A percentile compares a stretch with the other conserved stretches of the same genome.
phyloP scores from a whole-genome alignment of 768 basidiomycete genomes.

The Tremella mesenterica region DNA sequence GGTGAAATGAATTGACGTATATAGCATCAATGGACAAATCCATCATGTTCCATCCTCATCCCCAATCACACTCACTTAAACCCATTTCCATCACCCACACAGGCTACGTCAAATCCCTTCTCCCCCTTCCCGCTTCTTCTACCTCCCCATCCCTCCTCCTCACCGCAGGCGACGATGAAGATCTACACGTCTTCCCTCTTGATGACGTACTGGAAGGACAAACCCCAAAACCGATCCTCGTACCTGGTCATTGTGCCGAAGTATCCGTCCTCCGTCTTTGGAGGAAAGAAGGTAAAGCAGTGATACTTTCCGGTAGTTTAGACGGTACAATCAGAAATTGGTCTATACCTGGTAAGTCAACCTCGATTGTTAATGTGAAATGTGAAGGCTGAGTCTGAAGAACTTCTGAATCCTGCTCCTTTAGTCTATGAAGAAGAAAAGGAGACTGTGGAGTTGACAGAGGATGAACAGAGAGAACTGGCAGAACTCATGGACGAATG shows the following conservation, averaged over 20 bases:
- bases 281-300: slow-evolving; percentile 53
- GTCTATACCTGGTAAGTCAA: slow-evolving; percentile 57
- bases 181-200: slow-evolving; percentile 70
- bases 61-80: not conserved
- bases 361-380: slow-evolving; percentile 31
- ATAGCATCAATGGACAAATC: slow-evolving; percentile 85
- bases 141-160: slow-evolving; percentile 55
- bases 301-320: slow-evolving; percentile 73
- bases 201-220: slow-evolving; percentile 53
- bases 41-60: slow-evolving; percentile 54
- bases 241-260: slow-evolving; percentile 87
- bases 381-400: slow-evolving; percentile 23
- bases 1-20: too few species aligned
- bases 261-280: slow-evolving; percentile 68
- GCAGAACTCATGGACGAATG: slow-evolving; percentile 57
- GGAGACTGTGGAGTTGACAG: slow-evolving; percentile 53
- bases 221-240: slow-evolving; percentile 15
- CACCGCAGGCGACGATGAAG: slow-evolving; percentile 69
- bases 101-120: slow-evolving; percentile 65
- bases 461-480: slow-evolving; percentile 82
- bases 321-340: slow-evolving; percentile 83
- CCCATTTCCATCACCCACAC: slow-evolving; percentile 45
- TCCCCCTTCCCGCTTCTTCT: slow-evolving; percentile 52
- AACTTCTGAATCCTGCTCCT: slow-evolving; percentile 32
- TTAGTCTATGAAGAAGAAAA: slow-evolving; percentile 35